Evolutionary conservation across 2,329 filamentous ascomycete genomes (phyloP).

Genomic region (Fusarium falciforme): DNA sequence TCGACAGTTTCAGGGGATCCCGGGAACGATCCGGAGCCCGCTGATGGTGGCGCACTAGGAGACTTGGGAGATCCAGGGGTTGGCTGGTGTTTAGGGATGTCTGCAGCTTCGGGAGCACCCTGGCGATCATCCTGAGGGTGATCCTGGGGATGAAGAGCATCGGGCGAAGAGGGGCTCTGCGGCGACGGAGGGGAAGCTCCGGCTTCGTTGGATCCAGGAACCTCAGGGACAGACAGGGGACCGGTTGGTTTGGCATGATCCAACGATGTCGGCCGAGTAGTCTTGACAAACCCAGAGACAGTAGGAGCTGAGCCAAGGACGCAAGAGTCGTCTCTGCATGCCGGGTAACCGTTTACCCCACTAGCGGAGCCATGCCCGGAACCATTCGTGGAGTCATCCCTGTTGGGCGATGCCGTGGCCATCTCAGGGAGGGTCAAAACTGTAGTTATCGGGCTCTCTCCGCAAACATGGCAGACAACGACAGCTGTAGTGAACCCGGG

Average conservation of each 20-base stretch:
- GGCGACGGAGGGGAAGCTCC: not conserved
- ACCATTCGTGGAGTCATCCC: not conserved
- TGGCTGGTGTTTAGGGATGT: not conserved
- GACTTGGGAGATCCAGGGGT: not conserved
- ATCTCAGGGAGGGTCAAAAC: conserved; percentile 24
- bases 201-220: not conserved
- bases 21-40: not conserved
- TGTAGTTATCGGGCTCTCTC: not conserved
- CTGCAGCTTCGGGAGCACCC: not conserved
- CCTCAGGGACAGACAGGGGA: not conserved
- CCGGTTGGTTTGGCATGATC: not conserved
- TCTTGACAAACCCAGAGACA: not conserved
- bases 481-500: conserved; percentile 18
- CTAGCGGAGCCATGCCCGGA: not conserved
- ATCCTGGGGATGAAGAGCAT: not conserved
- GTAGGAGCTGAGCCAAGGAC: not conserved
- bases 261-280: not conserved
- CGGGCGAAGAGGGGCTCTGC: not conserved
- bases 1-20: not conserved
- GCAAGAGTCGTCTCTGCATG: not conserved
- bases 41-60: not conserved
- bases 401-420: conserved; percentile 4
- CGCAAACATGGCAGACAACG: conserved; percentile 16
- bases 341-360: not conserved
- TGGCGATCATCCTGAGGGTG: not conserved